phyloP scores from a whole-genome alignment of 2,329 filamentous ascomycete species.

The Tolypocladium tundrense region DNA sequence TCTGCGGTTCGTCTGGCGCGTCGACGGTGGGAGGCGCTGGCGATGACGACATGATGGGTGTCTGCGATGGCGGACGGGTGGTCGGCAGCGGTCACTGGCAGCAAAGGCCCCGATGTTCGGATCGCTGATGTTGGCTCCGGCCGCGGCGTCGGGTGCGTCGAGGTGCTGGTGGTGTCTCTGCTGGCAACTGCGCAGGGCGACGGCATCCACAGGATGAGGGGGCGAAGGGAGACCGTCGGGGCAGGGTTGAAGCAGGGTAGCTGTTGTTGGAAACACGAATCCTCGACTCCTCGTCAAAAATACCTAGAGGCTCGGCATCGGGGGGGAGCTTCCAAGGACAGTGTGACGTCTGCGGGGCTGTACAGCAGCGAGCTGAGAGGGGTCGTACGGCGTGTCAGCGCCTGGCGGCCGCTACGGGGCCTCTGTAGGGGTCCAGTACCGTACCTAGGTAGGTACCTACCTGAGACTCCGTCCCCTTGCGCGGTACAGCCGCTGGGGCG shows the following conservation, averaged over 20 bases:
- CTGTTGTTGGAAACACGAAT: not conserved
- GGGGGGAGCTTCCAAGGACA: not conserved
- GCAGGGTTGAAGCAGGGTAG: not conserved
- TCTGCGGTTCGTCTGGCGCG: conserved; percentile 38
- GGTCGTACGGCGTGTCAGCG: not conserved
- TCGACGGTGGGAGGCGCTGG: conserved; percentile 20
- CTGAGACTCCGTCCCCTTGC: not conserved
- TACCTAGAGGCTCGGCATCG: not conserved
- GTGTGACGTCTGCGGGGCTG: conserved; percentile 1
- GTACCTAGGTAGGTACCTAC: not conserved
- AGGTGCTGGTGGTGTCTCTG: not conserved
- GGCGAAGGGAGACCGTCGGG: not conserved
- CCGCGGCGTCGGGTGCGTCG: not conserved
- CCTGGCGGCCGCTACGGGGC: not conserved
- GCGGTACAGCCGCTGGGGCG: not conserved
- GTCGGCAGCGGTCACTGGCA: not conserved
- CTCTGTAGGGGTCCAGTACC: not conserved
- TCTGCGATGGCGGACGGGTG: not conserved
- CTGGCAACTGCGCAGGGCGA: not conserved
- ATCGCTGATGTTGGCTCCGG: not conserved
- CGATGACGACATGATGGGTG: conserved; percentile 25
- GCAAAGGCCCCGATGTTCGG: not conserved
- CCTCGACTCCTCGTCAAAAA: not conserved
- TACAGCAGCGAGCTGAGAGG: not conserved
- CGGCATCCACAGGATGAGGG: not conserved